These are phyloP conservation scores for Verticillium zaregamsianum DNA, from an alignment of 2,329 filamentous ascomycete species.

Conservation along the genomic window DNA sequence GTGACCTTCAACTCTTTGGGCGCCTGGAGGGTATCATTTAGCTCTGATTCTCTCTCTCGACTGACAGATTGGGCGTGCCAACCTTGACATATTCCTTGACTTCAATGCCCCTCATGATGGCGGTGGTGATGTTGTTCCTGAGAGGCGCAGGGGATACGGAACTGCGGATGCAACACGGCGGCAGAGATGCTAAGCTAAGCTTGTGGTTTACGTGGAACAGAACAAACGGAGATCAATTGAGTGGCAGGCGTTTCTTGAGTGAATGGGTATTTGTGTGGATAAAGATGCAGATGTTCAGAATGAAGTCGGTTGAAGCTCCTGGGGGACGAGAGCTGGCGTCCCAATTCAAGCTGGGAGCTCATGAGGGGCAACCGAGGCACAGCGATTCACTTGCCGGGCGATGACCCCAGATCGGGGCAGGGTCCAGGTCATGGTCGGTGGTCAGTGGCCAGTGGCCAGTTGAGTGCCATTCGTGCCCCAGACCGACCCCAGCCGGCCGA, in stretches of 20 bases:
- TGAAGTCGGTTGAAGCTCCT: background rate
- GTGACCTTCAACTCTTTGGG: conserved; percentile 75
- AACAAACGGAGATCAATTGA: background rate
- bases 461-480: background rate
- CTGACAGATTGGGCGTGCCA: conserved; percentile 8
- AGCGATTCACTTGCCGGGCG: background rate
- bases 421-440: too few species aligned
- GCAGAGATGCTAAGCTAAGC: background rate
- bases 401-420: background rate
- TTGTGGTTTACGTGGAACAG: background rate
- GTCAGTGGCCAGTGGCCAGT: background rate
- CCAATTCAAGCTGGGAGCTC: background rate
- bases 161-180: too few species aligned
- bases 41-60: background rate
- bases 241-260: background rate
- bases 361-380: background rate
- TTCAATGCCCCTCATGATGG: conserved; percentile 71
- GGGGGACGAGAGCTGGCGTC: background rate
- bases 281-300: background rate
- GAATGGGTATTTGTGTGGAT: background rate
- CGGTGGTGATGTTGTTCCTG: background rate
- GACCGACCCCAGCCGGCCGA: background rate
- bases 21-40: conserved; percentile 42
- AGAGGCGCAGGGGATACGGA: background rate
- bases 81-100: conserved; percentile 72